A percentile compares a stretch with the other conserved stretches of the same genome.
These are phyloP conservation scores for Ophiostoma tasmaniense DNA, from an alignment of 2,329 filamentous ascomycete genomes.

Conservation along the genomic window DNA sequence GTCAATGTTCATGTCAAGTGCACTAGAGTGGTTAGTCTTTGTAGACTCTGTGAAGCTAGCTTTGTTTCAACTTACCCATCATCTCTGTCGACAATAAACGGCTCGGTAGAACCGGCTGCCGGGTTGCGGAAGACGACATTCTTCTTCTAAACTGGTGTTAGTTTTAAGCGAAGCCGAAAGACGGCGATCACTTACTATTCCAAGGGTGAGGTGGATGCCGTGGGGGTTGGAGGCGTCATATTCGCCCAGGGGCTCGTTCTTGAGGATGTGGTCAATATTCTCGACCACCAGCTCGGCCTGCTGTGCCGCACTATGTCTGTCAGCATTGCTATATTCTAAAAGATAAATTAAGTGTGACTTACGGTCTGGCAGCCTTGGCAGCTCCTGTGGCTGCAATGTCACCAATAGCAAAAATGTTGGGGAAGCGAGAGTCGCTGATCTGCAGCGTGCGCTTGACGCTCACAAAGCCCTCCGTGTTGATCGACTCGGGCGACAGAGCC, in stretches of 20 bases:
- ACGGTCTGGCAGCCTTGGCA: constrained; percentile 26
- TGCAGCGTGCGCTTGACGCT: constrained; percentile 17
- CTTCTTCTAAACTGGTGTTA: constrained; percentile 12
- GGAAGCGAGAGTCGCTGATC: constrained; percentile 12
- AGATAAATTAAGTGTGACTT: not conserved
- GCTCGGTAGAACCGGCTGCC: not conserved
- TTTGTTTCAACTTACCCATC: constrained; percentile 11
- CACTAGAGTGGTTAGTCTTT: not conserved
- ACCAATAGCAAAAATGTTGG: constrained; percentile 53
- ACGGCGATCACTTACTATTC: constrained; percentile 6
- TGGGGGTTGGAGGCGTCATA: constrained; percentile 13
- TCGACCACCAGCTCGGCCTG: constrained; percentile 16
- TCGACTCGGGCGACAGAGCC: constrained; percentile 8
- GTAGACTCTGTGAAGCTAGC: no score
- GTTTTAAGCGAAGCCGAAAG: not conserved
- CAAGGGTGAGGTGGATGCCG: constrained; percentile 18
- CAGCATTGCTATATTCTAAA: not conserved
- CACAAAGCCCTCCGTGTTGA: constrained; percentile 16
- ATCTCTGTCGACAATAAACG: not conserved
- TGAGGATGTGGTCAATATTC: constrained; percentile 17
- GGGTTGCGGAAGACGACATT: constrained; percentile 19
- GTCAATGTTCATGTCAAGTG: constrained; percentile 16
- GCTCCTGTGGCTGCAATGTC: constrained; percentile 50
- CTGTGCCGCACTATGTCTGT: constrained; percentile 1
- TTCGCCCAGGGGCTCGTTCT: constrained; percentile 16